Evolutionary conservation across 139 green algal genomes (phyloP).

Genomic region (Tetraselmis chui): DNA sequence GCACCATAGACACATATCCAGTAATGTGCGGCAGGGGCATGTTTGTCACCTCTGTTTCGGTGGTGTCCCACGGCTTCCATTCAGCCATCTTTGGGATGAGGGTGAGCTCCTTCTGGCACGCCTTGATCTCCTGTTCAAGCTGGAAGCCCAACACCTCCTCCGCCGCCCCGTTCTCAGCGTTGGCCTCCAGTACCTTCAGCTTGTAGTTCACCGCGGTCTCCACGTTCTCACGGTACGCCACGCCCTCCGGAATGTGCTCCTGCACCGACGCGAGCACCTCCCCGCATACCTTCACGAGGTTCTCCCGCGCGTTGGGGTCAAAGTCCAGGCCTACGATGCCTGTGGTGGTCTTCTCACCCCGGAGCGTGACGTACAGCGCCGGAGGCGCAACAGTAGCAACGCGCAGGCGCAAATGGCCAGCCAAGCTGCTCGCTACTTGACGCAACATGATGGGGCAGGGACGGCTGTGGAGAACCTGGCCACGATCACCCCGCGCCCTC

Average conservation of each 20-base stretch:
- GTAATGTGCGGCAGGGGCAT: no score
- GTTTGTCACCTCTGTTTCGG: not conserved
- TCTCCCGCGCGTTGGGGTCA: constrained; percentile 22
- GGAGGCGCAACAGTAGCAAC: not conserved
- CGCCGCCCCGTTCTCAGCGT: constrained; percentile 21
- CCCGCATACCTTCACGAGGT: constrained; percentile 16
- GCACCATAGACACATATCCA: no score
- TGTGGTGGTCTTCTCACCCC: constrained; percentile 35
- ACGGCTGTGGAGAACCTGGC: no score
- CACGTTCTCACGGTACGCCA: constrained; percentile 32
- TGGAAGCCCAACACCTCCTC: constrained; percentile 36
- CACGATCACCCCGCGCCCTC: no score
- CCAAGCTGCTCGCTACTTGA: not conserved
- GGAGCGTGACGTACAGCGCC: not conserved
- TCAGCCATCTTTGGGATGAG: constrained; percentile 51
- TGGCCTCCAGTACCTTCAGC: constrained; percentile 8
- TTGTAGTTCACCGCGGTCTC: constrained; percentile 35
- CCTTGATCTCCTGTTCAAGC: constrained; percentile 42
- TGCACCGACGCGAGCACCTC: constrained; percentile 30
- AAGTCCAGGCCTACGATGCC: constrained; percentile 45
- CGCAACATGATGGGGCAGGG: not conserved
- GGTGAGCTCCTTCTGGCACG: constrained; percentile 36
- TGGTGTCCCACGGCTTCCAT: constrained; percentile 45
- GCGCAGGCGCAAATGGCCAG: not conserved
- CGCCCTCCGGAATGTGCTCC: constrained; percentile 25